phyloP scores from a whole-genome alignment of 169 alveolate species.

The Plasmodium billcollinsi region DNA sequence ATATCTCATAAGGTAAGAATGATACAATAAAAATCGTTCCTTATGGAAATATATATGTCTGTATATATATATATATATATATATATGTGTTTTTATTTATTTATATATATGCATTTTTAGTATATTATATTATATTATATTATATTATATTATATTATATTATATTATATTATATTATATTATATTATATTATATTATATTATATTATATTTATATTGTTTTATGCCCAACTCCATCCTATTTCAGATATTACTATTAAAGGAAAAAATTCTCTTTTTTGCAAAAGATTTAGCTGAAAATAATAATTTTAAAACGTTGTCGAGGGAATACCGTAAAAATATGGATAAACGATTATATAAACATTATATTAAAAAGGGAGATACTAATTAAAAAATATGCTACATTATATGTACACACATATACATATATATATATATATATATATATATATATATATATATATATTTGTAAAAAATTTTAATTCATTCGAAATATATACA shows the following conservation, averaged over 20 bases:
- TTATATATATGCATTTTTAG: background rate
- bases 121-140: background rate
- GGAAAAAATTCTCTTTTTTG: constrained; percentile 51
- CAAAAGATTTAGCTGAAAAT: constrained; percentile 59
- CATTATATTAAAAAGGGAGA: constrained; percentile 14
- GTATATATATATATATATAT: constrained; percentile 1
- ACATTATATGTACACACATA: background rate
- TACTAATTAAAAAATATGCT: background rate
- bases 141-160: background rate
- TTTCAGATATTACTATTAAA: constrained; percentile 27
- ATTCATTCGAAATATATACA: background rate
- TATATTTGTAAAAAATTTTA: no score
- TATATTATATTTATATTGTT: background rate
- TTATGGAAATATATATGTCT: background rate
- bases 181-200: background rate
- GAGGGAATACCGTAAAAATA: constrained; percentile 26
- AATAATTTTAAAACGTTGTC: constrained; percentile 43
- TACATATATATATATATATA: background rate
- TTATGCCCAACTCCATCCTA: background rate
- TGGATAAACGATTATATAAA: constrained; percentile 21
- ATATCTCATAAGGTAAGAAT: constrained; percentile 30
- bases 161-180: background rate
- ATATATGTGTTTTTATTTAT: background rate
- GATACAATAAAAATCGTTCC: background rate
- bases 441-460: background rate